Evolutionary conservation across 2,329 filamentous ascomycete genomes (phyloP).

Genomic region (Sporothrix schenckii): DNA sequence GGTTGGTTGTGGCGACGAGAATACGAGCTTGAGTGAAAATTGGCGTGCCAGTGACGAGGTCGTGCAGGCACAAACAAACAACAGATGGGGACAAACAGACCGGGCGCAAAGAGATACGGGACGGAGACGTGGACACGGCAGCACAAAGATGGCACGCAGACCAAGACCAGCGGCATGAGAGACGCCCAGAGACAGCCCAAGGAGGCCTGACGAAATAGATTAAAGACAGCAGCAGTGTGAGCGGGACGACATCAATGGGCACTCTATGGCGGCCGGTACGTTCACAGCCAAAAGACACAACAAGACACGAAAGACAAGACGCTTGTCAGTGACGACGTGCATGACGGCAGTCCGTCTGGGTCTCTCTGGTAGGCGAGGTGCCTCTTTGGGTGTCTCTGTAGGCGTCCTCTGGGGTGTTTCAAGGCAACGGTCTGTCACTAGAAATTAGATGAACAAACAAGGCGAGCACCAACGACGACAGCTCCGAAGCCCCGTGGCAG

Average conservation of each 20-base stretch:
- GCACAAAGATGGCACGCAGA: background rate
- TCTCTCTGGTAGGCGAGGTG: no score
- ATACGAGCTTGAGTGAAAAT: background rate
- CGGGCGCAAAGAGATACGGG: no score
- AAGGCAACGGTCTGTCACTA: background rate
- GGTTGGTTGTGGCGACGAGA: background rate
- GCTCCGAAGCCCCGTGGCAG: background rate
- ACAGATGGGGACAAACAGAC: background rate
- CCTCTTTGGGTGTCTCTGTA: background rate
- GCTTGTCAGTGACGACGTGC: no score
- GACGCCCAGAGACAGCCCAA: slow-evolving; percentile 1
- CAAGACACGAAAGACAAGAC: background rate
- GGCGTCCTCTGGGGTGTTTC: background rate
- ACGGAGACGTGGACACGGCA: background rate
- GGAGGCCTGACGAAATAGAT: slow-evolving; percentile 9
- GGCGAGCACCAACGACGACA: background rate
- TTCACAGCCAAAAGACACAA: background rate
- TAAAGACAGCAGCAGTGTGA: background rate
- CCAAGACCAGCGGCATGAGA: background rate
- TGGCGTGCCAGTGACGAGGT: slow-evolving; percentile 8
- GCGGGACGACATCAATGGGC: background rate
- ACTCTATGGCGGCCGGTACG: background rate
- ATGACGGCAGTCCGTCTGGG: no score
- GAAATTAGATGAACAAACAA: background rate
- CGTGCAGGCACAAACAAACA: slow-evolving; percentile 12